Evolutionary conservation across 202 grass and related monocot genomes (phyloP).

Genomic region (Cymbopogon flexuosus): DNA sequence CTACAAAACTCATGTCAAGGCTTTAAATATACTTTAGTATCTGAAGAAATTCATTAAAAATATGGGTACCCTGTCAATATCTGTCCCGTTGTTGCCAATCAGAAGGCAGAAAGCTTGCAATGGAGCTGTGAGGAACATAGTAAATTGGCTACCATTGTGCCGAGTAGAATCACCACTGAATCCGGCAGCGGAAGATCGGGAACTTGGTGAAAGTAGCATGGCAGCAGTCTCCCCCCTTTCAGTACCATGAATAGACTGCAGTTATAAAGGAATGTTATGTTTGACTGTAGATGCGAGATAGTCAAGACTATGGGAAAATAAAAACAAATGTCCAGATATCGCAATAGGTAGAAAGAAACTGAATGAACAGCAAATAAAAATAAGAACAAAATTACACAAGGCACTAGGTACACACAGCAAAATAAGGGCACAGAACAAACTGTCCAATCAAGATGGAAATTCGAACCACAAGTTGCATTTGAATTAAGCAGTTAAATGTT

Average conservation of each 20-base stretch:
- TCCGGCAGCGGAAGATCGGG: slow-evolving; percentile 41
- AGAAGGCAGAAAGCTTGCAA: slow-evolving; percentile 89
- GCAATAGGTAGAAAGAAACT: background rate
- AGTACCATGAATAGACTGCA: slow-evolving; percentile 63
- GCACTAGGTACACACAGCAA: background rate
- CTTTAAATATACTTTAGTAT: slow-evolving; percentile 22
- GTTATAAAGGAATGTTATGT: slow-evolving; percentile 14
- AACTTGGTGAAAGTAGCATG: slow-evolving; percentile 76
- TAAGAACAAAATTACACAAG: slow-evolving; percentile 1
- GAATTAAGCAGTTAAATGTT: background rate
- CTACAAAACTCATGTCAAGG: slow-evolving; percentile 37
- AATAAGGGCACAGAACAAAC: background rate
- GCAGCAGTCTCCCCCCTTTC: slow-evolving; percentile 81
- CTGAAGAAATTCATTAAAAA: slow-evolving; percentile 28
- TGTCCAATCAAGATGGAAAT: background rate
- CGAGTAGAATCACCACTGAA: slow-evolving; percentile 48
- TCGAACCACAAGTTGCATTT: background rate
- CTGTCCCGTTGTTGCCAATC: slow-evolving; percentile 52
- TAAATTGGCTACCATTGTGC: slow-evolving; percentile 76
- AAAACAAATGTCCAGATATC: background rate
- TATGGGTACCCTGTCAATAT: slow-evolving; percentile 53
- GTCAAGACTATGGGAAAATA: background rate
- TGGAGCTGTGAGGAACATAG: slow-evolving; percentile 91
- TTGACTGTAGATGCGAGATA: slow-evolving; percentile 8
- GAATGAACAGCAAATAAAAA: background rate